Percentiles rank a stretch among this genome's conserved stretches.
Evolutionary conservation across 495 filamentous ascomycete genomes (phyloP).

Genomic region (Penicillium maclennaniae): DNA sequence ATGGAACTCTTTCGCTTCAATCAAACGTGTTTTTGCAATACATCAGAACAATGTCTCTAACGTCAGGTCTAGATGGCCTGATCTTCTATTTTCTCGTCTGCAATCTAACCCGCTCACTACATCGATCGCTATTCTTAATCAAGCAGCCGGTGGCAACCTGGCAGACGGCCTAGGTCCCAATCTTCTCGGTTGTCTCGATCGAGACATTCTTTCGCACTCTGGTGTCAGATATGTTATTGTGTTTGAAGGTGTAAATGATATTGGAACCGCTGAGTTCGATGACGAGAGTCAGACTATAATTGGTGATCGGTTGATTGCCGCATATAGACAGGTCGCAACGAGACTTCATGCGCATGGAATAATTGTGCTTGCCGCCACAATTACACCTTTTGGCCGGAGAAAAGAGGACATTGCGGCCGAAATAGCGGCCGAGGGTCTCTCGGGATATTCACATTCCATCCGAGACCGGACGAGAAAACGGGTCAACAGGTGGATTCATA

Average conservation of each 20-base stretch:
- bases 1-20: background rate
- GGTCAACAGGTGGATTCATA: constrained; percentile 62
- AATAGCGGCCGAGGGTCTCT: constrained; percentile 9
- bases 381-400: constrained; percentile 57
- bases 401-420: constrained; percentile 29
- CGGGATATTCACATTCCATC: constrained; percentile 51
- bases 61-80: constrained; percentile 72
- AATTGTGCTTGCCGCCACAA: constrained; percentile 59
- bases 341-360: constrained; percentile 56
- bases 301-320: constrained; percentile 48
- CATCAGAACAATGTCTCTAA: too few relatives aligned
- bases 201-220: constrained; percentile 56
- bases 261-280: constrained; percentile 50
- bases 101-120: constrained; percentile 40
- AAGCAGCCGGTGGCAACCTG: constrained; percentile 73
- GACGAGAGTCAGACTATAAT: constrained; percentile 45
- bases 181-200: constrained; percentile 56
- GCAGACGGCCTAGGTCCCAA: constrained; percentile 60
- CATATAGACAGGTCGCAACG: constrained; percentile 54
- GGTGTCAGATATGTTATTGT: constrained; percentile 61
- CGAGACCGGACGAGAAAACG: constrained; percentile 54
- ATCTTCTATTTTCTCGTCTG: constrained; percentile 56
- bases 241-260: constrained; percentile 75
- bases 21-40: too few relatives aligned
- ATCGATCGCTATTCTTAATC: constrained; percentile 57